Percentiles rank a stretch among this genome's conserved stretches.
These are phyloP conservation scores for Schizophyllum amplum DNA, from an alignment of 1,284 basidiomycete species.

Conservation along the genomic window DNA sequence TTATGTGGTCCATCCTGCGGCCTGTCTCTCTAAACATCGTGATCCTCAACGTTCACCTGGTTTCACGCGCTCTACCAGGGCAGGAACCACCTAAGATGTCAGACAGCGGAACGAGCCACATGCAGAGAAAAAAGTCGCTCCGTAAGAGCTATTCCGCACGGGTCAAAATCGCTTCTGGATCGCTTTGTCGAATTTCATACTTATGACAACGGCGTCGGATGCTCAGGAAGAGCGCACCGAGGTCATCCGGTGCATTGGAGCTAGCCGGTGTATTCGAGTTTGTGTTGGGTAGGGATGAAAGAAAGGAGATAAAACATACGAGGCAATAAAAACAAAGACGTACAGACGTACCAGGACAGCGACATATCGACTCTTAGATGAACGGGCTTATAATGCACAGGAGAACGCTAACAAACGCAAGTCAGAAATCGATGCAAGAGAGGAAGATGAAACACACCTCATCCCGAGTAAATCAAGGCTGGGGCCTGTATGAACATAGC, in stretches of 20 bases:
- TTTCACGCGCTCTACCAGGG: no score
- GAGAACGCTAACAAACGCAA: no score
- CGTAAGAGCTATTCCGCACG: constrained; percentile 16
- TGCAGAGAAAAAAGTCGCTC: constrained; percentile 20
- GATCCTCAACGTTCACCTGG: background rate
- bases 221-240: constrained; percentile 27
- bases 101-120: constrained; percentile 58
- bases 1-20: no score
- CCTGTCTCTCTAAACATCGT: no score
- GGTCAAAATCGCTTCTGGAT: constrained; percentile 42
- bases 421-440: no score
- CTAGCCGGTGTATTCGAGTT: background rate
- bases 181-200: constrained; percentile 30
- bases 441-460: no score
- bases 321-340: no score
- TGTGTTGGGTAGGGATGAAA: no score
- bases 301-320: background rate
- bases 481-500: background rate
- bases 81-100: constrained; percentile 25
- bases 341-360: no score
- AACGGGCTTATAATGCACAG: no score
- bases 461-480: background rate
- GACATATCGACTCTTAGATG: no score
- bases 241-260: constrained; percentile 11
- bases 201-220: background rate